phyloP scores from a whole-genome alignment of 2,329 filamentous ascomycete genomes.

The Ophiocordyceps unilateralis region DNA sequence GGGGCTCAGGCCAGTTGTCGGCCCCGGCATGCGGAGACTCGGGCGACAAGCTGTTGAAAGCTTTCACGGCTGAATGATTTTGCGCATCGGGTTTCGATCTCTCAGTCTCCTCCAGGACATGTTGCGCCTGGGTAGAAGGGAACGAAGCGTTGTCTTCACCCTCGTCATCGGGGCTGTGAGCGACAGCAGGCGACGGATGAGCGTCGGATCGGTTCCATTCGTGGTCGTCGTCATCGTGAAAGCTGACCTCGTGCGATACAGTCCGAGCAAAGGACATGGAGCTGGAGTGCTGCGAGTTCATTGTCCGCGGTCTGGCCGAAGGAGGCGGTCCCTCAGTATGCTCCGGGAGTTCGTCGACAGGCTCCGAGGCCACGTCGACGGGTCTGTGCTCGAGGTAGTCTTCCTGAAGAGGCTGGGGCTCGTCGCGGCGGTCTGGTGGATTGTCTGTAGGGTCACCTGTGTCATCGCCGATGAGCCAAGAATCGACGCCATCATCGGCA shows the following conservation, averaged over 20 bases:
- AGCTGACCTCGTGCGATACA: constrained; percentile 43
- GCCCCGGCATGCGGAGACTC: constrained; percentile 2
- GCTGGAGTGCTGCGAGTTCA: constrained; percentile 36
- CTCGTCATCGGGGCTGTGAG: constrained; percentile 13
- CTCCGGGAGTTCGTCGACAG: too few relatives aligned
- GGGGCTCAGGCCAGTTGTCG: constrained; percentile 6
- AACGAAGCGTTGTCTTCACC: constrained; percentile 20
- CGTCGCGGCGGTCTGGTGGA: background rate
- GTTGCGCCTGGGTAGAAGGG: constrained; percentile 32
- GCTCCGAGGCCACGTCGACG: background rate
- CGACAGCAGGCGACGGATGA: constrained; percentile 42
- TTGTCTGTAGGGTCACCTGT: background rate
- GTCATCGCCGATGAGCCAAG: constrained; percentile 9
- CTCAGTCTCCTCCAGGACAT: constrained; percentile 35
- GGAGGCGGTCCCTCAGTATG: too few relatives aligned
- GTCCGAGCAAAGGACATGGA: constrained; percentile 47
- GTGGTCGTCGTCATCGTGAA: constrained; percentile 39
- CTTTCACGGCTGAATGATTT: constrained; percentile 8
- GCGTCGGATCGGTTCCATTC: constrained; percentile 38
- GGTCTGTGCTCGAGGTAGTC: background rate
- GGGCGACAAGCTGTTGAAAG: background rate
- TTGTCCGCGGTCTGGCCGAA: constrained; percentile 6
- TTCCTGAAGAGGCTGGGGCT: background rate
- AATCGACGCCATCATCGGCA: constrained; percentile 5
- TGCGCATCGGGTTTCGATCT: constrained; percentile 26